Evolutionary conservation across 2,329 filamentous ascomycete species (phyloP), one percentile per base, ranked within the genome.

Genomic region (Exophiala lecanii-corni): DNA sequence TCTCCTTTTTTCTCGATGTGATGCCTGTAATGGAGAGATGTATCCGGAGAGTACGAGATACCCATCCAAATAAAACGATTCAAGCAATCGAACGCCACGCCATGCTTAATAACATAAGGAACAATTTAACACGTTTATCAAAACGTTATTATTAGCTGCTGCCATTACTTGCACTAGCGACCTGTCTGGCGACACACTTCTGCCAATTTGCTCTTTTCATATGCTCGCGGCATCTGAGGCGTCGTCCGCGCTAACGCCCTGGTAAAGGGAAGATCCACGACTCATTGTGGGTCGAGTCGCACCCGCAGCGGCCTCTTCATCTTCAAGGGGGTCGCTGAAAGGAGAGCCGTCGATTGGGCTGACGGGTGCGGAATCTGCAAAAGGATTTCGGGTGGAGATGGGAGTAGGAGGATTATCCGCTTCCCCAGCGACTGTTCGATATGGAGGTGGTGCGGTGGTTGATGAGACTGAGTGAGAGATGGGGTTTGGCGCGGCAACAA

Each of bases 381-480:
- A 52, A 30, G 52, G 52, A 25, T 54, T 52, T 35, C 38, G 17
- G 32, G 28, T 23, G 5, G 48, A 45, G 15, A 23, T 30, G 9
- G 44, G 42, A 21, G 39, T 40, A 2, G 40, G 12, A 9, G 42
- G 37, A 19, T 36, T n/a, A 10, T 19, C 35, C 5, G 40, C 31
- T 3, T 41, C 39, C 6, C 23, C 25, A 20, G 36, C 46, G 13
- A 49, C 36, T 9, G 44, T 37, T 28, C 47, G 37, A 21, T 55
- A 55, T 4, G 52, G 47, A 25, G 52, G 52, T 40, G 52, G 52
- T 36, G 52, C 52, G 12, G 52, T 55, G 3, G 52, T 47, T n/a
- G 43, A 49, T 3, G 52, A 55, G 25, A 39, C 36, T 5, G 52
- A 41, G 25, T 50, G 45, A 43, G 41, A 40, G 17, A 54, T 39